Percentiles rank a stretch among this genome's conserved stretches.
These are phyloP conservation scores for Cytospora paraplurivora DNA, from an alignment of 2,329 filamentous ascomycete genomes.

Conservation along the genomic window DNA sequence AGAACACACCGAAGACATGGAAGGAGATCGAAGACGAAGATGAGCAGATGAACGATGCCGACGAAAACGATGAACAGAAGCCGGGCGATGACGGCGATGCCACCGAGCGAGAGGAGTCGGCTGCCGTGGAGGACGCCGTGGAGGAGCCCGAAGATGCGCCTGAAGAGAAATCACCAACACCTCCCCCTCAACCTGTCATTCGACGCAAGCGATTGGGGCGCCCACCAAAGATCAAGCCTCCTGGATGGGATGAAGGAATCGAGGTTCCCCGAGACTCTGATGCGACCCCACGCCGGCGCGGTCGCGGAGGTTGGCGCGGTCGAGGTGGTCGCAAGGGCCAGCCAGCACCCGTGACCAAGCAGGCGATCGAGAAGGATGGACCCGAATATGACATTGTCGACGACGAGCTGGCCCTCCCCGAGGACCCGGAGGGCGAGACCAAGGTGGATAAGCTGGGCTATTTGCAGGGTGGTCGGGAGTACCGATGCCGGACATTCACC, in stretches of 20 bases:
- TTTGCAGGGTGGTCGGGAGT: constrained; percentile 82
- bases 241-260: constrained; percentile 72
- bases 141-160: constrained; percentile 39
- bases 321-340: constrained; percentile 68
- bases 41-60: constrained; percentile 48
- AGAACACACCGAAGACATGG: constrained; percentile 50
- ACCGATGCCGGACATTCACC: constrained; percentile 93
- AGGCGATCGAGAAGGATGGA: constrained; percentile 90
- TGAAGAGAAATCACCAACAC: constrained; percentile 53
- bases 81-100: constrained; percentile 40
- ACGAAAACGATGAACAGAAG: constrained; percentile 42
- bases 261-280: constrained; percentile 56
- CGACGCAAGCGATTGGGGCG: constrained; percentile 80
- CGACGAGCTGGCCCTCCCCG: constrained; percentile 87
- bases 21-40: constrained; percentile 50
- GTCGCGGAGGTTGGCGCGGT: constrained; percentile 71
- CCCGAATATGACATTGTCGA: constrained; percentile 87
- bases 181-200: constrained; percentile 63
- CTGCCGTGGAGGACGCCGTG: constrained; percentile 41
- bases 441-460: constrained; percentile 92
- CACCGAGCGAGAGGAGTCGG: constrained; percentile 44
- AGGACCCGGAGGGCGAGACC: constrained; percentile 83
- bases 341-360: constrained; percentile 74
- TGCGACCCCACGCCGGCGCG: constrained; percentile 62
- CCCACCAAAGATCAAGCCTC: constrained; percentile 80